Base-by-base conservation (phyloP, 306 rosid genomes). In the Erythrophleum fordii region DNA sequence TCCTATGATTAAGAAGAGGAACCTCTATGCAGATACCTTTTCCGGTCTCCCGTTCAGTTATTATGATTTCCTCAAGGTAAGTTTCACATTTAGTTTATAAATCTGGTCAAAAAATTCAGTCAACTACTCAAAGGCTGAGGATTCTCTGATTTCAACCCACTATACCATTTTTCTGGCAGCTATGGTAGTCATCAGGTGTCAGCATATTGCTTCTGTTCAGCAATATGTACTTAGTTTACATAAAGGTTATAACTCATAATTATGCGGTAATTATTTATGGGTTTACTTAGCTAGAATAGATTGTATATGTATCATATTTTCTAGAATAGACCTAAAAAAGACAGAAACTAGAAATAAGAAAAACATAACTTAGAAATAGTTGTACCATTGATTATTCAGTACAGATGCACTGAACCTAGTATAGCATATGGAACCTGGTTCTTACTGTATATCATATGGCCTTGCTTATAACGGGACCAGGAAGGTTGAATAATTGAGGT, bases 21-120 rank as follows among this genome's bases (percentile, higher is more conserved):
- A 88, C 87, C 87, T 89, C 80, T 88, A 86, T 76, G 88, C 85
- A 26, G 84, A 85, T 87, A 55, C 87, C 69, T 89, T 86, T 75
- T 72, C 91, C 66, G 18, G 85, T 58, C 77, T 93, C 59, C 94
- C 97, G 67, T 88, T 88, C 73, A 76, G 88, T 81, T 93, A 93
- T 82, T 89, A 90, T 89, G 91, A 76, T 81, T 89, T 88, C 73
- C 89, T 95, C 76, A 88, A 55, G 94, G 98, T 90, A 84, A 84
- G 87, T 70, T 81, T 84, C 17, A 55, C 55, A 45, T 11, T 59
- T 71, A 31, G 69, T 34, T 41, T 31, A 11, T 67, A 18, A 11
- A 22, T 22, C n/a, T 41, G 42, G 66, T 35, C 3, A 35, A 26
- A 18, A 53, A 41, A 61, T n/a, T 45, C 37, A 52, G 1, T n/a